Conservation (phyloP, 805 yeast species). For the Saccharomycodes ludwigii region DNA sequence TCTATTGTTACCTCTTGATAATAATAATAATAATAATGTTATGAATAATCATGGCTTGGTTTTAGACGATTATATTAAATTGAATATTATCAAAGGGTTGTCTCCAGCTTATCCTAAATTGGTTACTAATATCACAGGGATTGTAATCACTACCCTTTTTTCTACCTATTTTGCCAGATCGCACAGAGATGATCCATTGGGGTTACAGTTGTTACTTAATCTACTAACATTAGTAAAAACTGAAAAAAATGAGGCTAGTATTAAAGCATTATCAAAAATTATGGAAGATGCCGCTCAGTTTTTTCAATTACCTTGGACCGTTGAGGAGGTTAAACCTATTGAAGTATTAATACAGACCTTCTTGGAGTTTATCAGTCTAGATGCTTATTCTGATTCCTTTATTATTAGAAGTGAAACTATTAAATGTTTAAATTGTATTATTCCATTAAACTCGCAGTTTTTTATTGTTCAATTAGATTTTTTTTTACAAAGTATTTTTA, state of each 20-base stretch:
- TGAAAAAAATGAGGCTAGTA: constrained; percentile 29
- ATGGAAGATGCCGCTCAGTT: constrained; percentile 74
- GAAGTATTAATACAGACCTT: constrained; percentile 56
- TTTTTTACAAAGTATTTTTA: constrained; percentile 51
- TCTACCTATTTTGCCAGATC: constrained; percentile 29
- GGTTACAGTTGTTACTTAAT: constrained; percentile 54
- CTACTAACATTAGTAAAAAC: constrained; percentile 48
- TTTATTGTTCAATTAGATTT: constrained; percentile 53
- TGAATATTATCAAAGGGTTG: constrained; percentile 30
- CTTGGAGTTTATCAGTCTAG: constrained; percentile 35
- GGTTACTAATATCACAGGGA: constrained; percentile 82
- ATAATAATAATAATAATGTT: constrained; percentile 22
- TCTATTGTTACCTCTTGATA: constrained; percentile 31
- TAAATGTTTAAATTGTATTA: constrained; percentile 64
- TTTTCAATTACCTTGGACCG: constrained; percentile 53
- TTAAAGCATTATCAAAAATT: constrained; percentile 71
- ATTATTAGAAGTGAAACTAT: constrained; percentile 48
- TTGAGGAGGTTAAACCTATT: constrained; percentile 44
- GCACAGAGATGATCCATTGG: constrained; percentile 32
- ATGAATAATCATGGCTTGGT: constrained; percentile 26
- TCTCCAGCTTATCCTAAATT: constrained; percentile 21
- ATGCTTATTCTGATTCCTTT: constrained; percentile 22
- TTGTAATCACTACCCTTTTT: constrained; percentile 74
- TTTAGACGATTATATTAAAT: constrained; percentile 29
- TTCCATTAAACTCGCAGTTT: constrained; percentile 56